These are phyloP conservation scores for Rhododendron molle DNA, from an alignment of 148 eudicot genomes.

Conservation along the genomic window DNA sequence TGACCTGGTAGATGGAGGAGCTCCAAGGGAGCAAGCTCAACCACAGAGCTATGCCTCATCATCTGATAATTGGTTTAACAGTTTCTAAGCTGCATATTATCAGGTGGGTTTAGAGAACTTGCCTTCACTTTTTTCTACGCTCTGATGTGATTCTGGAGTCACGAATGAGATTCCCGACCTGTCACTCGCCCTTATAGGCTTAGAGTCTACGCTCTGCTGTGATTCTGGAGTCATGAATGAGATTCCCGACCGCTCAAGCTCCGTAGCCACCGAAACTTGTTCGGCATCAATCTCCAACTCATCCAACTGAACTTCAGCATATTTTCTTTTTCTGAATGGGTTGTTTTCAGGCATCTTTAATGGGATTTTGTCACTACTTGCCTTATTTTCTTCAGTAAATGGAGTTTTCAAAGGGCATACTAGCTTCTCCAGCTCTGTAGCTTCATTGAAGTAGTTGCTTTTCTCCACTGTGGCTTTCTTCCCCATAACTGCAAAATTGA, in stretches of 20 bases:
- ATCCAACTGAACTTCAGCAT: conserved; percentile 23
- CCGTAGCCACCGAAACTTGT: conserved; percentile 36
- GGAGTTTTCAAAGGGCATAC: conserved; percentile 20
- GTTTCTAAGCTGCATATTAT: background rate
- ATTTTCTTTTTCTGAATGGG: conserved; percentile 51
- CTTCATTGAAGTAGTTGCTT: conserved; percentile 38
- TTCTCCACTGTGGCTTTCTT: conserved; percentile 30
- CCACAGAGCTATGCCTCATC: background rate
- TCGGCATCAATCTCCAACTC: conserved; percentile 18
- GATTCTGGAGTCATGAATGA: conserved; percentile 28
- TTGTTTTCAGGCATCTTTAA: conserved; percentile 41
- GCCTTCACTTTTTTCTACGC: conserved; percentile 25
- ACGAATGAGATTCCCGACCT: conserved; percentile 10
- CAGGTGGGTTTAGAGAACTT: background rate
- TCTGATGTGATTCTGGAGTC: conserved; percentile 38
- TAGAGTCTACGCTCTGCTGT: conserved; percentile 34
- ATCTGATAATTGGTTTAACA: too few relatives aligned
- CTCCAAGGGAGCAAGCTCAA: background rate
- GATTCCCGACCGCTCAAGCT: conserved; percentile 24
- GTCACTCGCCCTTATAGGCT: conserved; percentile 21
- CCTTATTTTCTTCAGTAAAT: conserved; percentile 16
- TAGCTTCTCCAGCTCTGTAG: conserved; percentile 34
- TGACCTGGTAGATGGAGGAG: too few relatives aligned
- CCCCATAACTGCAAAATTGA: conserved; percentile 7
- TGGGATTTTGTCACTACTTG: conserved; percentile 11